Evolutionary conservation across 352 stramenopile genomes (phyloP).

Genomic region (Salisapilia sapeloensis): DNA sequence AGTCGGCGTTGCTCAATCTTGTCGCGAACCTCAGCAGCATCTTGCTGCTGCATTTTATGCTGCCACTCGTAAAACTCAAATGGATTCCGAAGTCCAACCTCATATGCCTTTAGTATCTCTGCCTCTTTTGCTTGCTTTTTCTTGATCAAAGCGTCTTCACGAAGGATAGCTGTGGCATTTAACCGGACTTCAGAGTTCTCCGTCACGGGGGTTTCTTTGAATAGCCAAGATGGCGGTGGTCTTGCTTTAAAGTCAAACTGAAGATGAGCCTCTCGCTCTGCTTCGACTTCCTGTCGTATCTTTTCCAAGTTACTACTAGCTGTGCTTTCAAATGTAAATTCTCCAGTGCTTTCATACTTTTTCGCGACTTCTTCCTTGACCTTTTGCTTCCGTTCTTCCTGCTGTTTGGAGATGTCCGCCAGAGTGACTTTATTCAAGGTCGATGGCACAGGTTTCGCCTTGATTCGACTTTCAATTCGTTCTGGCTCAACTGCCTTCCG

Average conservation of each 20-base stretch:
- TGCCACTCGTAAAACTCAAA: constrained; percentile 88
- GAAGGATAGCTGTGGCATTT: constrained; percentile 78
- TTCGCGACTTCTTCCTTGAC: constrained; percentile 39
- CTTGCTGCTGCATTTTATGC: constrained; percentile 59
- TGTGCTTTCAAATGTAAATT: constrained; percentile 67
- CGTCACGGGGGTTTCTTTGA: constrained; percentile 8
- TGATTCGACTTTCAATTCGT: constrained; percentile 60
- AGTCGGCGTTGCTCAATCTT: constrained; percentile 66
- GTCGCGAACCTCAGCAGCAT: constrained; percentile 41
- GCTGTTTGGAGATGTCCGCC: constrained; percentile 33
- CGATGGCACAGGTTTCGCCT: constrained; percentile 42
- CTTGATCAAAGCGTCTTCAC: constrained; percentile 85
- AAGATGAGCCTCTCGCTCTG: constrained; percentile 25
- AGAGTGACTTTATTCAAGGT: constrained; percentile 54
- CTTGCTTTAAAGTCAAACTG: constrained; percentile 69
- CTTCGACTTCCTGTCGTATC: constrained; percentile 50
- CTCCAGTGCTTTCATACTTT: constrained; percentile 54
- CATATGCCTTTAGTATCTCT: constrained; percentile 70
- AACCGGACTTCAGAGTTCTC: constrained; percentile 50
- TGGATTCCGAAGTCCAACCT: constrained; percentile 79
- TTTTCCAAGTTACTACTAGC: constrained; percentile 55
- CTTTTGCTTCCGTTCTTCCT: constrained; percentile 25
- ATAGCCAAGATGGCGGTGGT: constrained; percentile 29
- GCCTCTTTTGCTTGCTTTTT: constrained; percentile 85
- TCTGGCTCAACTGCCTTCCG: constrained; percentile 49